Evolutionary conservation across 345 rosid genomes (phyloP).

Genomic region (Dipteronia dyeriana): DNA sequence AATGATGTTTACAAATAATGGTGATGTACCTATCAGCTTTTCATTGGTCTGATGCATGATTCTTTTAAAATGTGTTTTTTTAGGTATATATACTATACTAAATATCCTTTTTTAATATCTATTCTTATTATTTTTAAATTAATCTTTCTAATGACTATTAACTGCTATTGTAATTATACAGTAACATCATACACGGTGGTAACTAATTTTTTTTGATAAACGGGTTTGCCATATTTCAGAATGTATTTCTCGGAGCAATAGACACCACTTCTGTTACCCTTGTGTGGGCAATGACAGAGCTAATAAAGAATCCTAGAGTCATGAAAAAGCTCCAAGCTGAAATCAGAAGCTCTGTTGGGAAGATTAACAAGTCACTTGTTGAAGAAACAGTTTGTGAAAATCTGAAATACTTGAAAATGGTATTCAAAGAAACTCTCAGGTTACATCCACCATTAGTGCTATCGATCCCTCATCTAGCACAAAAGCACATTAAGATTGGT

Average conservation of each 20-base stretch:
- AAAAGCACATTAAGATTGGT: background rate
- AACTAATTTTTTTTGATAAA: background rate
- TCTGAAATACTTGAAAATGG: background rate
- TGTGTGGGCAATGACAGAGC: background rate
- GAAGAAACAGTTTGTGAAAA: background rate
- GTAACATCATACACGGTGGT: too few relatives aligned
- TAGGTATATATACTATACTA: too few relatives aligned
- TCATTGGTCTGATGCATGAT: too few relatives aligned
- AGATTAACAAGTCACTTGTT: background rate
- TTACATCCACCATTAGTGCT: background rate
- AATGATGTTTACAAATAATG: too few relatives aligned
- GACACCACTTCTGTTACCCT: background rate
- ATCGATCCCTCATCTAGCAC: background rate
- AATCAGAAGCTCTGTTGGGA: background rate
- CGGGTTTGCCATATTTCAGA: background rate
- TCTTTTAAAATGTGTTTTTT: too few relatives aligned
- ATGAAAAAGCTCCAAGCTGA: background rate
- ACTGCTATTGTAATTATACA: too few relatives aligned
- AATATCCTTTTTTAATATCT: too few relatives aligned
- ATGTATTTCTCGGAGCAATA: background rate
- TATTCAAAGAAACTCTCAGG: background rate
- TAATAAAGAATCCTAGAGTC: background rate
- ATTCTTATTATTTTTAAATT: too few relatives aligned
- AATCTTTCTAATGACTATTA: too few relatives aligned
- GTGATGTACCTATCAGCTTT: too few relatives aligned